Conservation (phyloP, 2,329 filamentous ascomycete genomes). For the Eurotiales sp. region DNA sequence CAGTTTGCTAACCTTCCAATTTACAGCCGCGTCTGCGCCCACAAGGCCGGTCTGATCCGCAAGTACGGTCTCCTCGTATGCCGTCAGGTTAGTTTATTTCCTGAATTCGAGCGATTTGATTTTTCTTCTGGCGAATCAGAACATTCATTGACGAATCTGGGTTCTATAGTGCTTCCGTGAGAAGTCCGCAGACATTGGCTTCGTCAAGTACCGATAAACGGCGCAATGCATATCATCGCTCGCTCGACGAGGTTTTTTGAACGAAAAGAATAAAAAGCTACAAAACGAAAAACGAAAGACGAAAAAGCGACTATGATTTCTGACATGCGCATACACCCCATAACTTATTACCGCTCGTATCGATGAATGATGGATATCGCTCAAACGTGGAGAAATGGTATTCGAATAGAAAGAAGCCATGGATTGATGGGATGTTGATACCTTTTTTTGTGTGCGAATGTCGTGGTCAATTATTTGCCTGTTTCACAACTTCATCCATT, state of each 20-base stretch:
- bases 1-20: constrained; percentile 8
- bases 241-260: no score
- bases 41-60: constrained; percentile 98
- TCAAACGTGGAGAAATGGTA: background rate
- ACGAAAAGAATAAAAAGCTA: background rate
- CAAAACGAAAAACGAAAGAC: background rate
- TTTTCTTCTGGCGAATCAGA: no score
- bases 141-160: background rate
- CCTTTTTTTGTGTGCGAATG: background rate
- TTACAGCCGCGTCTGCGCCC: constrained; percentile 75
- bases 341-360: background rate
- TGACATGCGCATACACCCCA: background rate
- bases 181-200: constrained; percentile 65
- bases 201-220: constrained; percentile 51
- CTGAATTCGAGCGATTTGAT: background rate
- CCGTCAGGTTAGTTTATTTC: constrained; percentile 15
- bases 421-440: background rate
- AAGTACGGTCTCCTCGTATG: constrained; percentile 88
- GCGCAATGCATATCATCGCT: no score
- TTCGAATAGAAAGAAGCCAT: no score
- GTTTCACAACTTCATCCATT: background rate
- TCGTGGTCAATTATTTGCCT: background rate
- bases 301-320: background rate
- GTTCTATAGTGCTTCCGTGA: constrained; percentile 61
- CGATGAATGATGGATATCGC: background rate